Evolutionary conservation across 352 stramenopile species (phyloP).

Genomic region (Globisporangium alternatum): DNA sequence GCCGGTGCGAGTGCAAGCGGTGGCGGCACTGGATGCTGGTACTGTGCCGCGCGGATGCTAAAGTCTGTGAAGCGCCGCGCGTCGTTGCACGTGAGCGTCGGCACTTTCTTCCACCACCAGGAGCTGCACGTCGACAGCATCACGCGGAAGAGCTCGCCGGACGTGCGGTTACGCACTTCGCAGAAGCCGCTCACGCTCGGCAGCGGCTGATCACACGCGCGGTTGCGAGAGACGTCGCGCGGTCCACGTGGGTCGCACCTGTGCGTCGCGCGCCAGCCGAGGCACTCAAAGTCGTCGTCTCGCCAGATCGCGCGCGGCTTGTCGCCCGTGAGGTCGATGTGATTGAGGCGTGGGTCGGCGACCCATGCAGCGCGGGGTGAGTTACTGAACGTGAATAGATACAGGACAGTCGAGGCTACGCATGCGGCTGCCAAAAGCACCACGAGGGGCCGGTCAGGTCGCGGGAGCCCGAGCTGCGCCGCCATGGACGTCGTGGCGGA

Average conservation of each 20-base stretch:
- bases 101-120: conserved; percentile 55
- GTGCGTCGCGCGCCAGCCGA: conserved; percentile 69
- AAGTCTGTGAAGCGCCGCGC: conserved; percentile 61
- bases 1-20: background rate
- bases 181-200: conserved; percentile 53
- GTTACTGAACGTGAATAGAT: background rate
- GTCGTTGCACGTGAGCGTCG: conserved; percentile 52
- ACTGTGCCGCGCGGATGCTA: conserved; percentile 41
- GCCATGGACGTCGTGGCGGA: background rate
- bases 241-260: conserved; percentile 54
- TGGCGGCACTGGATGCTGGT: conserved; percentile 18
- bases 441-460: background rate
- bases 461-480: background rate
- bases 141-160: conserved; percentile 39
- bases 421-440: conserved; percentile 8
- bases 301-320: conserved; percentile 37
- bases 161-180: conserved; percentile 61
- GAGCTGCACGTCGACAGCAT: conserved; percentile 68
- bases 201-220: conserved; percentile 37
- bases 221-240: conserved; percentile 35
- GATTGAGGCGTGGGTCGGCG: conserved; percentile 32
- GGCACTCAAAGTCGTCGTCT: conserved; percentile 62
- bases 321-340: conserved; percentile 34
- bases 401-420: background rate
- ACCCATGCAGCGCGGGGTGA: background rate